These are phyloP conservation scores for Sporothrix euskadiensis DNA, from an alignment of 2,329 filamentous ascomycete species.

Conservation along the genomic window DNA sequence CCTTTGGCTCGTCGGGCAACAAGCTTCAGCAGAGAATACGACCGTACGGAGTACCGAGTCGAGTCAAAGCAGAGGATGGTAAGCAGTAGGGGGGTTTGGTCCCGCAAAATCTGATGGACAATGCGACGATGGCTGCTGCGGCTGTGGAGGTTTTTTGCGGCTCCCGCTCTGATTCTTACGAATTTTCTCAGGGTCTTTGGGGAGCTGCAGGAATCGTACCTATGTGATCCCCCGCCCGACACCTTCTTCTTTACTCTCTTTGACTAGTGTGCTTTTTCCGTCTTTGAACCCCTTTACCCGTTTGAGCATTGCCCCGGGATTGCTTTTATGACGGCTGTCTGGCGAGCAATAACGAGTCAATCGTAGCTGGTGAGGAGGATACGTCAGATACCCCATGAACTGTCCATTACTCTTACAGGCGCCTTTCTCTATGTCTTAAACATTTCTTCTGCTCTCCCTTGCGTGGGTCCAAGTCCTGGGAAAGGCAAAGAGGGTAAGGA, in stretches of 20 bases:
- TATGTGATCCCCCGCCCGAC: neutral
- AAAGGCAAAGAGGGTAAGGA: neutral
- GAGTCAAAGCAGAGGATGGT: neutral
- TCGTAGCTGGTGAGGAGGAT: neutral
- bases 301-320: neutral
- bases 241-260: neutral
- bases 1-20: slow-evolving; percentile 1
- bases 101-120: neutral
- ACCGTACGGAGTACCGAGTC: neutral
- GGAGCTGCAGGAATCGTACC: no score
- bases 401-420: neutral
- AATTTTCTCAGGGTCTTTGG: no score
- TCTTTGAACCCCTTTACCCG: neutral
- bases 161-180: neutral
- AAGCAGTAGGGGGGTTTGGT: neutral
- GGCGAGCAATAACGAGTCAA: neutral
- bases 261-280: no score
- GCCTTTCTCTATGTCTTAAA: neutral
- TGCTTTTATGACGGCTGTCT: neutral
- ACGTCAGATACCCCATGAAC: neutral
- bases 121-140: neutral
- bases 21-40: neutral
- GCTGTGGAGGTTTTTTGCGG: neutral
- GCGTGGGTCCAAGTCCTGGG: neutral
- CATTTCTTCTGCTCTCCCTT: neutral